Evolutionary conservation across 2,329 filamentous ascomycete species (phyloP), one percentile per base, ranked within the genome.

Genomic region (Talaromyces sp.): DNA sequence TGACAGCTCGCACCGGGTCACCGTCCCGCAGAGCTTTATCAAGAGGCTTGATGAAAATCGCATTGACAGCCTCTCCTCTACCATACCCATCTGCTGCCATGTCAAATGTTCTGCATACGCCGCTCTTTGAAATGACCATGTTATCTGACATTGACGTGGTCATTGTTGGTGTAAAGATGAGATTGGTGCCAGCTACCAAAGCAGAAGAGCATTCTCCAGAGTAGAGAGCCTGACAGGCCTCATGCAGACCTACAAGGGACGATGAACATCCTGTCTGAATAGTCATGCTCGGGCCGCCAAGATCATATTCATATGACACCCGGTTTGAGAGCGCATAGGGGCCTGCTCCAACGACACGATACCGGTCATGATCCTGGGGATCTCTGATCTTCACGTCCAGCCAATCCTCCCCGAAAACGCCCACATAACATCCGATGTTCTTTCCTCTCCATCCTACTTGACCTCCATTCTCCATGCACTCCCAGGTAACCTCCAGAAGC

Each of bases 81-180:
- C 77, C 83, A 71, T 79, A 85, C 6, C 83, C 84, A 67, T 84
- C 72, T 0, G 80, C 84, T 0, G 68, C 70, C 0, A 68, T 70
- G 70, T 80, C 78, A 74, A 77, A 83, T 74, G 79, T 83, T 60
- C 80, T 81, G 15, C 81, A 86, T 47, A 81, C 78, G 1, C 84
- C 84, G 0, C 80, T 79, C 31, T 85, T 80, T 0, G 83, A 85
- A 19, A 87, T 80, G 51, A 85, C 72, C 70, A 81, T 69, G n/a
- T 73, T 64, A 15, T 75, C 75, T 45, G 71, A 73, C 62, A 73
- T 72, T 1, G 72, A 70, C 4, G 77, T 71, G 60, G 72, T 77
- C 62, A 74, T 72, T 11, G 72, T 69, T 0, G 75, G 76, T 17
- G 70, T 71, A 2, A 78, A 64, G 15, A 74, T 68, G 2, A 73